Conservation (phyloP, 2,329 filamentous ascomycete species). For the Paecilomyces dactylethromorphus region DNA sequence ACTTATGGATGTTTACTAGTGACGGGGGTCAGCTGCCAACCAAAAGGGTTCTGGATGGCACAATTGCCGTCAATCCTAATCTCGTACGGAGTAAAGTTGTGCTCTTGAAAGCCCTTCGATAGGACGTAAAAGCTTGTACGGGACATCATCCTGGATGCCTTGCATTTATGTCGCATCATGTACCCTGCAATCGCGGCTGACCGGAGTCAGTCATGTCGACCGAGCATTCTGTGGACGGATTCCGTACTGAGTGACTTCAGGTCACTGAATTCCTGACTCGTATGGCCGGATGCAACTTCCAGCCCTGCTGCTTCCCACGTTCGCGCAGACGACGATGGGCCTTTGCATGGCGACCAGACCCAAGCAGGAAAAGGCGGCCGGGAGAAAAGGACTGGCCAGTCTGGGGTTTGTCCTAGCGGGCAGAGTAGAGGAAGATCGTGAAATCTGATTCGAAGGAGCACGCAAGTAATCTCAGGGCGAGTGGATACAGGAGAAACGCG, state of each 20-base stretch:
- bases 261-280: not conserved
- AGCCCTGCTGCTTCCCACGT: not conserved
- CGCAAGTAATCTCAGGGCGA: not conserved
- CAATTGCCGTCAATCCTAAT: not conserved
- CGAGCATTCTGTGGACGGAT: not conserved
- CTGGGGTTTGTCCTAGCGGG: not conserved
- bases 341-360: not conserved
- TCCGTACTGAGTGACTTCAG: not conserved
- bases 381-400: not conserved
- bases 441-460: not conserved
- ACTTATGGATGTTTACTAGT: not conserved
- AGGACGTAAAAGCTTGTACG: not conserved
- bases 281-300: not conserved
- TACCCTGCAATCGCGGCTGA: not conserved
- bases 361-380: not conserved
- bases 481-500: not conserved
- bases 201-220: not conserved
- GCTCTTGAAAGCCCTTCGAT: not conserved
- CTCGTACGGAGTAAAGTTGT: not conserved
- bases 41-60: not conserved
- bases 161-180: not conserved
- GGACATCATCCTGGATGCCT: not conserved
- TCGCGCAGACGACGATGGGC: not conserved
- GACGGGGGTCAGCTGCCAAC: not conserved
- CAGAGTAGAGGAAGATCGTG: not conserved